Base-by-base conservation (phyloP, 371 early-diverging fungal species). In the Synchytrium microbalum region DNA sequence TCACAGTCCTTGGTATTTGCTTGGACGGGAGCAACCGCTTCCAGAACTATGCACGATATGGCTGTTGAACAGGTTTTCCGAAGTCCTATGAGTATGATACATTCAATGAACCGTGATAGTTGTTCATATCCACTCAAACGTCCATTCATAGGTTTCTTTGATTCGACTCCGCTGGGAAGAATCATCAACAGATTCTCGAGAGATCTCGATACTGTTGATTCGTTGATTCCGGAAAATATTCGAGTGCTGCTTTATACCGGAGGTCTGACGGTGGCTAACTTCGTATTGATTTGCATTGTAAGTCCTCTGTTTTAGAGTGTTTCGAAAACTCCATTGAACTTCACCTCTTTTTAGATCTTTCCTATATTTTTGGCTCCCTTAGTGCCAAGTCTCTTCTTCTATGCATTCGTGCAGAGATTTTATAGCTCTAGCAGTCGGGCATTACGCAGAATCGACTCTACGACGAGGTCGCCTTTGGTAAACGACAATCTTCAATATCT, bases 31-130 rank as follows among this genome's bases (percentile, higher is more conserved):
- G 64, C 70, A 26, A 58, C 74, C 2, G 72, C 69, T 19, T 53
- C 60, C 30, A 79, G 79, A 68, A 69, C 80, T 1, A 67, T 85
- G 29, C 83, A 82, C 64, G 70, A 78, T 38, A 55, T 67, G 3
- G 76, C 83, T 55, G 78, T 81, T 64, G 46, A 67, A 16, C 60
- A 75, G 51, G 66, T 77, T 10, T 62, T 79, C 28, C 81, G 84
- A 8, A 88, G 93, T 10, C 95, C 95, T 23, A 92, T 92, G 91
- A n/a, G n/a, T n/a, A n/a, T n/a, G n/a, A n/a, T n/a, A n/a, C n/a
- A n/a, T n/a, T n/a, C n/a, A n/a, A n/a, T n/a, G n/a, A n/a, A n/a
- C n/a, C n/a, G n/a, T n/a, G n/a, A n/a, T n/a, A n/a, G n/a, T n/a
- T n/a, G n/a, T n/a, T n/a, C n/a, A n/a, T n/a, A n/a, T n/a, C n/a